Evolutionary conservation across 345 rosid genomes (phyloP), one percentile per base, ranked within the genome.

Genomic region (Ceriops decandra): DNA sequence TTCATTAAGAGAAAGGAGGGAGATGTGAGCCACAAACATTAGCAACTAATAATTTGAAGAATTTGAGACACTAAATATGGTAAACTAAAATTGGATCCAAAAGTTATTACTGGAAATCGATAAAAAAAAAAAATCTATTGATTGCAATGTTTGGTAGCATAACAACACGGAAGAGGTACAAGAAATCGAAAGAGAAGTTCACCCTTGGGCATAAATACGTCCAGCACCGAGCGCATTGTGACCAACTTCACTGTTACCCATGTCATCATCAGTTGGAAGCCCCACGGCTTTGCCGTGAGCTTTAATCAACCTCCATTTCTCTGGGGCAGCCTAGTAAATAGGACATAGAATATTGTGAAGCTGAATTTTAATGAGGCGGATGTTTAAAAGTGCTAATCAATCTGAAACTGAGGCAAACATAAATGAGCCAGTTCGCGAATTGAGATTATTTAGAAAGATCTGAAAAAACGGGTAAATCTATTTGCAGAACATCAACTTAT

Each of bases 211-310:
- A 70, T 54, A 91, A 56, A 95, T 91, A 54, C 98, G 95, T 49
- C 99, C 99, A 68, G 99, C 97, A 17, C 98, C 96, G 21, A 95
- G 99, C 35, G 99, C 99, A 56, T 95, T 95, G 69, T 95, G 99
- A 68, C 99, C 99, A 22, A 91, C 99, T 79, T 95, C 99, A 74
- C 99, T 95, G 81, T 95, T 95, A 33, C 99, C 99, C 99, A 91
- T 91, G 77, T 95, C 99, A 77, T 95, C 99, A 16, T 95, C 99
- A 2, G 89, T 81, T 5, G 99, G 99, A 57, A 95, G 90, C 38
- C 99, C 99, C 24, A 91, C 99, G 1, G 99, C 96, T 49, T 63
- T 77, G 27, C 99, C 99, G 59, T 95, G 98, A 62, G 98, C 99
- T 80, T 69, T 90, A 72, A 95, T 73, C 82, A 95, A 74, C 70